A percentile compares a stretch with the other conserved stretches of the same genome.
Evolutionary conservation across 2,329 filamentous ascomycete genomes (phyloP).

Genomic region (Septoria linicola): DNA sequence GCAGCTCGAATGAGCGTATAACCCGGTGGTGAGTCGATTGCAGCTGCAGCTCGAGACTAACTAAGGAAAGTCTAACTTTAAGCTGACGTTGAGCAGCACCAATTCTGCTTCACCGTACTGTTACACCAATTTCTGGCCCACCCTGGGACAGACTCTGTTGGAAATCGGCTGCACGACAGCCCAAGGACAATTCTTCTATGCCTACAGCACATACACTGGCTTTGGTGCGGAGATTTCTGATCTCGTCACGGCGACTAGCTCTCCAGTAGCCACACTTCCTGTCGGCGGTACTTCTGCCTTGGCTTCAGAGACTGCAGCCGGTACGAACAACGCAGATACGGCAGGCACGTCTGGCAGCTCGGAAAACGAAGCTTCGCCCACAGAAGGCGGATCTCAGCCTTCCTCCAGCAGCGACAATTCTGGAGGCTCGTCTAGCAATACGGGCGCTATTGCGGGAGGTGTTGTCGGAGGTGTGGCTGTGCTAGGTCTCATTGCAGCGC

Average conservation of each 20-base stretch:
- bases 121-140: slow-evolving; percentile 14
- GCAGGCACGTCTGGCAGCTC: not conserved
- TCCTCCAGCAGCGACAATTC: not conserved
- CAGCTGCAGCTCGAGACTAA: not conserved
- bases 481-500: slow-evolving; percentile 10
- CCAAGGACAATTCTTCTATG: slow-evolving; percentile 5
- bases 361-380: not conserved
- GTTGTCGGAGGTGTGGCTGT: slow-evolving; percentile 10
- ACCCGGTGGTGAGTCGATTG: slow-evolving; percentile 1
- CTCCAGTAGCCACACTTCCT: slow-evolving; percentile 2
- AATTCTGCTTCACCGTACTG: slow-evolving; percentile 4
- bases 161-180: slow-evolving; percentile 7
- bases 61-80: not conserved
- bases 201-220: slow-evolving; percentile 11
- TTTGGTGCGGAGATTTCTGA: slow-evolving; percentile 2
- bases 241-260: not conserved
- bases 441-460: slow-evolving; percentile 8
- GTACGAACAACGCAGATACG: not conserved
- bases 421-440: slow-evolving; percentile 3
- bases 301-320: not conserved
- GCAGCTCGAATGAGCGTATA: slow-evolving; percentile 1
- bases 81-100: not conserved
- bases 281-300: not conserved
- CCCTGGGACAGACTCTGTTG: not conserved
- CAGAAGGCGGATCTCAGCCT: not conserved